phyloP scores from a whole-genome alignment of 768 basidiomycete species.

The Hemileccinum rubropunctum region DNA sequence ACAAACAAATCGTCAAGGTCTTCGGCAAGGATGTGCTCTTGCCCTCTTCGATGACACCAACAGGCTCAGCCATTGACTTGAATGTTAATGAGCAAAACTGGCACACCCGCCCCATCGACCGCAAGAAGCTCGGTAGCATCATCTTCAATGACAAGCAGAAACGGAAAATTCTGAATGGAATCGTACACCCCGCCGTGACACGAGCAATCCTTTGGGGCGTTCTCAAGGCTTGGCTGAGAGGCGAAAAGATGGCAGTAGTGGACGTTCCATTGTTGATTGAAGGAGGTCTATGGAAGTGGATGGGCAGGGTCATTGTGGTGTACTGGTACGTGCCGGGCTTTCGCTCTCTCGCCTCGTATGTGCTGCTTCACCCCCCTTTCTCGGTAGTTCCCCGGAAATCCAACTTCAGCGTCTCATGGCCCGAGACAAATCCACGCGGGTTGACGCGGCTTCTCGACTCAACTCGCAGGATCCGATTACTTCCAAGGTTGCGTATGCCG shows the following conservation, averaged over 20 bases:
- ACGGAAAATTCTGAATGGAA: slow-evolving; percentile 72
- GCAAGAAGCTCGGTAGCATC: slow-evolving; percentile 78
- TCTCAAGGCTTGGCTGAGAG: slow-evolving; percentile 68
- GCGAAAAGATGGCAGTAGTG: slow-evolving; percentile 75
- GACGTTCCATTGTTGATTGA: slow-evolving; percentile 95
- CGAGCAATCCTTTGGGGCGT: slow-evolving; percentile 71
- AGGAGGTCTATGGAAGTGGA: slow-evolving; percentile 78
- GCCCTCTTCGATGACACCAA: slow-evolving; percentile 10
- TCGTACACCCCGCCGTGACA: slow-evolving; percentile 90
- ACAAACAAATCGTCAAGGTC: slow-evolving; percentile 57
- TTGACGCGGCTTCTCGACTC: slow-evolving; percentile 73
- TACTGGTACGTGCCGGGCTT: slow-evolving; percentile 65
- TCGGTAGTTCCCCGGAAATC: slow-evolving; percentile 67
- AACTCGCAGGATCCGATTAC: slow-evolving; percentile 77
- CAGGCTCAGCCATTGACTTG: neutral
- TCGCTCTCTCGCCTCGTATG: neutral
- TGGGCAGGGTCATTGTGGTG: slow-evolving; percentile 83
- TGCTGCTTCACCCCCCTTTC: neutral
- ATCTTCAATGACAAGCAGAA: slow-evolving; percentile 78
- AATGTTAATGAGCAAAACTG: slow-evolving; percentile 4
- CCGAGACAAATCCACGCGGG: slow-evolving; percentile 63
- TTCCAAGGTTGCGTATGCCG: slow-evolving; percentile 81
- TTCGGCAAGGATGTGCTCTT: slow-evolving; percentile 74
- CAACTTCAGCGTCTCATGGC: slow-evolving; percentile 82
- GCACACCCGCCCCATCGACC: slow-evolving; percentile 68